These are phyloP conservation scores for Rhodofomes roseus DNA, from an alignment of 1,284 basidiomycete genomes.

Conservation along the genomic window DNA sequence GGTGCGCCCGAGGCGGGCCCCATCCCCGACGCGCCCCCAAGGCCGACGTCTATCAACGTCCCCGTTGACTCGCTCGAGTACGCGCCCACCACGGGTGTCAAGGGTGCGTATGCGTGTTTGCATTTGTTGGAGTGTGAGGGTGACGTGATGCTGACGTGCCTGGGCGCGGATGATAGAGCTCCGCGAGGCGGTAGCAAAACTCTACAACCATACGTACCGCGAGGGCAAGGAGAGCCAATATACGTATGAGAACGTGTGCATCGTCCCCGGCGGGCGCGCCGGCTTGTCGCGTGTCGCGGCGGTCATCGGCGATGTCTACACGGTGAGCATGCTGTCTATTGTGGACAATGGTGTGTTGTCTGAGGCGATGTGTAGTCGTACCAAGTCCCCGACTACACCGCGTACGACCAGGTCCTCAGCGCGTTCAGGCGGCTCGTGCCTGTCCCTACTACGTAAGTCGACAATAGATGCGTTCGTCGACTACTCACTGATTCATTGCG, in stretches of 20 bases:
- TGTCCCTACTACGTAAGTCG: constrained; percentile 75
- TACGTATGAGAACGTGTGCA: constrained; percentile 88
- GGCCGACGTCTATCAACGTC: constrained; percentile 61
- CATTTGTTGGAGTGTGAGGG: neutral
- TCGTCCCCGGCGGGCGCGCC: constrained; percentile 87
- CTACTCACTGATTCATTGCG: neutral
- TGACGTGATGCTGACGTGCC: constrained; percentile 12
- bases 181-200: constrained; percentile 74
- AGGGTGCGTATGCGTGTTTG: constrained; percentile 42
- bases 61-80: constrained; percentile 84
- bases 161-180: constrained; percentile 28
- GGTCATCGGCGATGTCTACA: constrained; percentile 84
- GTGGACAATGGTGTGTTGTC: neutral
- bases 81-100: constrained; percentile 90
- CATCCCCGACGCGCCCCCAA: constrained; percentile 70
- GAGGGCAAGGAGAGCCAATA: constrained; percentile 79
- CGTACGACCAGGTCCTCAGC: constrained; percentile 80
- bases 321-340: constrained; percentile 36
- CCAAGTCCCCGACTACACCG: constrained; percentile 87
- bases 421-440: constrained; percentile 89
- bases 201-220: constrained; percentile 89
- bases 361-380: constrained; percentile 53
- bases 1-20: constrained; percentile 88
- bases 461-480: constrained; percentile 1
- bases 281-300: constrained; percentile 89